Evolutionary conservation across 768 basidiomycete genomes (phyloP), one percentile per base, ranked within the genome.

Genomic region (Dioszegia hungarica): DNA sequence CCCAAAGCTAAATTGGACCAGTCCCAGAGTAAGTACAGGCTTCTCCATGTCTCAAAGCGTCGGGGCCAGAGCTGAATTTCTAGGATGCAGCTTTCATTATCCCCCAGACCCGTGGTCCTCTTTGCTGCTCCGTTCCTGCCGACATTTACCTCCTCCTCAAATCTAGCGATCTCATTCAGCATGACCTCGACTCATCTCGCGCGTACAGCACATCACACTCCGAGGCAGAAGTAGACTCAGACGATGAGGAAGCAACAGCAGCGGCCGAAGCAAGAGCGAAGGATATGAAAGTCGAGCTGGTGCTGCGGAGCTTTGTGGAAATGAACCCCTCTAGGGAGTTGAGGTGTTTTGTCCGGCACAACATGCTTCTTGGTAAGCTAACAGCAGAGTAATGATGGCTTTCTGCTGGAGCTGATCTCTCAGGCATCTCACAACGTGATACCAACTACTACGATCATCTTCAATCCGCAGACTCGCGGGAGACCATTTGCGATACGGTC

Each of bases 1-100:
- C 73, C 92, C 93, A 0, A 98, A 98, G 77, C 84, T 98, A 54
- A 97, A 95, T 70, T 95, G 93, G 78, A 89, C 91, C 5, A 86
- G 89, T n/a, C 93, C 93, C 14, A 87, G 86, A 79, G 92, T 88
- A 57, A 56, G 80, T 65, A 36, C 11, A 1, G n/a, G 5, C 15
- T 43, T 14, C 5, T 36, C 20, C 57, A 67, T n/a, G n/a, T n/a
- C n/a, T 19, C 28, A 22, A 24, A 25, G 25, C 57, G 1, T 24
- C n/a, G 19, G 31, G 12, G 24, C 14, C 48, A 31, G 8, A 38
- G 45, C 46, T 56, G 45, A 60, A 0, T n/a, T 10, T 40, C 20
- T 60, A 92, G 90, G 94, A 98, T 65, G 90, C 92, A 28, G 82
- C 88, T 4, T 97, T 92, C 90, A 82, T 95, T 49, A 79, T 94